phyloP scores from a whole-genome alignment of 805 yeast genomes.

The Yamadazyma ubonensis region DNA sequence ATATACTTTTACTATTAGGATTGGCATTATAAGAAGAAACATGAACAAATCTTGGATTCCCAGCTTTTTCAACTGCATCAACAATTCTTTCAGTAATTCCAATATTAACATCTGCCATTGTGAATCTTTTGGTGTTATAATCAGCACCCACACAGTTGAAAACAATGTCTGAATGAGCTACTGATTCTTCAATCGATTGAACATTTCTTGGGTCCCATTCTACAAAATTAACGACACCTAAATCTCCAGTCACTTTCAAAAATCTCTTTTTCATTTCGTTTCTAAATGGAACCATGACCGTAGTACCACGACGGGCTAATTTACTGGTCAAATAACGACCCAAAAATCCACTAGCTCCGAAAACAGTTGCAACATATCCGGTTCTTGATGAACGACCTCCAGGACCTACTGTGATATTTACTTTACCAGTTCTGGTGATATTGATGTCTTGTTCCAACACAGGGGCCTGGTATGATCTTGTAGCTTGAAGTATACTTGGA shows the following conservation, averaged over 20 bases:
- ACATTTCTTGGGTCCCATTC: conserved; percentile 81
- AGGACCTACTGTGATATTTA: conserved; percentile 64
- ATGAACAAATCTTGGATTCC: conserved; percentile 72
- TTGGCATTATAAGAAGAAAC: conserved; percentile 79
- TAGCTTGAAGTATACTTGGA: conserved; percentile 10
- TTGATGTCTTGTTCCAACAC: conserved; percentile 58
- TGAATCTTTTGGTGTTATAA: conserved; percentile 72
- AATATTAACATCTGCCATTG: conserved; percentile 80
- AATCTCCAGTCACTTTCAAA: conserved; percentile 79
- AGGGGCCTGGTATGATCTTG: conserved; percentile 39
- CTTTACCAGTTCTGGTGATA: conserved; percentile 74
- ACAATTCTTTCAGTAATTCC: conserved; percentile 79
- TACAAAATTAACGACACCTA: conserved; percentile 81
- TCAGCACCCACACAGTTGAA: conserved; percentile 78
- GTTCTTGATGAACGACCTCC: conserved; percentile 86
- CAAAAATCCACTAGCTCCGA: conserved; percentile 77
- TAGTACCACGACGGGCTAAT: conserved; percentile 80
- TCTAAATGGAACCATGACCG: conserved; percentile 74
- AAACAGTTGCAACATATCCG: conserved; percentile 85
- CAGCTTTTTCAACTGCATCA: conserved; percentile 63
- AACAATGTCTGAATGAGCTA: conserved; percentile 79
- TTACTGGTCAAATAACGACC: conserved; percentile 72
- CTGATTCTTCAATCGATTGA: conserved; percentile 71
- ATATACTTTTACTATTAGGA: conserved; percentile 64
- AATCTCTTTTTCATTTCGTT: conserved; percentile 77